Evolutionary conservation across 148 eudicot species (phyloP), one percentile per base, ranked within the genome.

Genomic region (Heliosperma pusillum): DNA sequence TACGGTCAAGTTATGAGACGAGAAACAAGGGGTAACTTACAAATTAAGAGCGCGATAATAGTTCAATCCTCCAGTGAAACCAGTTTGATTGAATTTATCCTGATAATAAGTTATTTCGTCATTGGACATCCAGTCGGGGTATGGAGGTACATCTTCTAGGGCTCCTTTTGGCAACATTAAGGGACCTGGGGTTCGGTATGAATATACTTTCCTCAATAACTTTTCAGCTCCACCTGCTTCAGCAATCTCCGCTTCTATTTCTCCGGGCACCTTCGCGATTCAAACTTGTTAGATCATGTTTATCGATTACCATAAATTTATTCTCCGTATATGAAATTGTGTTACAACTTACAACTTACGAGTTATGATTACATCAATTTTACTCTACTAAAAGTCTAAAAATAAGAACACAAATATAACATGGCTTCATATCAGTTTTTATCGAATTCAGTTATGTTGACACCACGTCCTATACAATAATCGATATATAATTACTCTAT

Each of bases 11-110:
- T n/a, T n/a, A n/a, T n/a, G 55, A 57, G 17, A 36, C 5, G 45
- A 16, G 21, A 52, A 56, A n/a, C n/a, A n/a, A 29, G 45, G 50
- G 3, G 19, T 63, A 13, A 73, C 95, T 47, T 80, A 91, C 93
- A 89, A 30, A 64, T 89, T 83, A 70, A 91, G 17, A 64, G 86
- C 90, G 60, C 93, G 89, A 45, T 91, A 91, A 62, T 89, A 91
- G 77, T 89, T 91, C 21, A 91, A 70, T 42, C 93, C 91, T 22
- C 93, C 90, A 0, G 91, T 89, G 77, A 89, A 87, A 66, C 93
- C 91, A 10, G 62, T 82, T 26, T 74, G 80, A 16, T 73, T 26
- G 74, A 82, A 91, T 62, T 86, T 87, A 74, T 68, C 77, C 25
- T 71, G 80, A 64, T 83, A 89, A 62, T 84, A 89, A 65, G 81